Base-by-base conservation (phyloP, 1,139 yeast species). In the Diutina sp. region DNA sequence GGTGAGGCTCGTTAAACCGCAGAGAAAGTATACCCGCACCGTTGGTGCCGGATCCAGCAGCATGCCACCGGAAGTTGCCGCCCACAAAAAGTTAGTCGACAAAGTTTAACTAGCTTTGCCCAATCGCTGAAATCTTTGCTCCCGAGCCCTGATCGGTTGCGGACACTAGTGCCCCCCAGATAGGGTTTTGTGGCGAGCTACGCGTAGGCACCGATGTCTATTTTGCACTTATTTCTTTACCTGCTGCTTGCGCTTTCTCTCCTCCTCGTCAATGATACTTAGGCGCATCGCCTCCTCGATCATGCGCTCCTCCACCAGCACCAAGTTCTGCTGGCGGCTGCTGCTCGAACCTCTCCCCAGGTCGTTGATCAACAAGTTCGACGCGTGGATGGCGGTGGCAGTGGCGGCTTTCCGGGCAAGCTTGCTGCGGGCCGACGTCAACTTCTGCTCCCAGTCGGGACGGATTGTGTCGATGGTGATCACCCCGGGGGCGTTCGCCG, bases 351-450 rank as follows among this genome's bases (percentile, higher is more conserved):
- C 54, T 62, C 59, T 56, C 67, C 59, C 11, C 41, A 65, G 86
- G 62, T 84, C 76, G 62, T 86, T 84, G 44, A 79, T 75, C 61
- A 84, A 76, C 35, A 90, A 85, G 57, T 88, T 78, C 14, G 79
- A 72, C 60, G 84, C 74, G 50, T 77, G 70, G 25, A 75, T 82
- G 0, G 97, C 97, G 55, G 90, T 88, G 0, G 98, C 98, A 18
- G 96, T 90, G 0, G 97, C 98, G 0, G 96, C 85, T 63, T 89
- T 79, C 58, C 96, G 78, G 0, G 96, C 97, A 52, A 90, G 73
- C 62, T 84, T 85, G 59, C 84, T 80, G 57, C 93, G 78, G 4
- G 97, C 96, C 54, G 81, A 74, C 16, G 77, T 74, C 57, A 93
- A 76, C 62, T 84, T 87, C 11, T 75, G 70, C 62, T 88, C 90